Conservation (phyloP, 257 asterid genomes). For the Solanum chmielewskii region DNA sequence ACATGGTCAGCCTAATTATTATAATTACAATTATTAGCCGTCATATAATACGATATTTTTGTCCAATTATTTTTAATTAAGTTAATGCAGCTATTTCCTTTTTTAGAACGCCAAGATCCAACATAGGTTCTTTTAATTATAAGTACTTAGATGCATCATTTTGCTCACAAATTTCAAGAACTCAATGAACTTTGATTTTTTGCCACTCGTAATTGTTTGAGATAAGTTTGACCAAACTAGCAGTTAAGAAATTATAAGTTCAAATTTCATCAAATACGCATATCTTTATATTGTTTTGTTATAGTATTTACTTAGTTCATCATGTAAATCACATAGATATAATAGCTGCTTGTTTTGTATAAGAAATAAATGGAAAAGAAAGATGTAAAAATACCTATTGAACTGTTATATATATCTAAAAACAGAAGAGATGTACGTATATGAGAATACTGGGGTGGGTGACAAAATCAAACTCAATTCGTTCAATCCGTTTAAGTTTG, state of each 20-base stretch:
- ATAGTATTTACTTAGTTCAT: not conserved
- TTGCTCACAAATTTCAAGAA: not conserved
- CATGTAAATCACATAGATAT: not conserved
- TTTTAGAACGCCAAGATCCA: not conserved
- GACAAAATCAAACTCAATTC: too few relatives aligned
- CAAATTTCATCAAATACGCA: not conserved
- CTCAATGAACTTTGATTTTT: not conserved
- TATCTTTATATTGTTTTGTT: not conserved
- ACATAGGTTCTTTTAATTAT: not conserved
- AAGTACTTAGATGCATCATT: not conserved
- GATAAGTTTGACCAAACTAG: not conserved
- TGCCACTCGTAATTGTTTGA: not conserved
- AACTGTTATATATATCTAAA: too few relatives aligned
- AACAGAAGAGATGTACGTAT: too few relatives aligned
- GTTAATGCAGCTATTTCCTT: not conserved
- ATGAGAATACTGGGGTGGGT: too few relatives aligned
- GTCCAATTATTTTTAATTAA: not conserved
- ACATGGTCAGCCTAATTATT: not conserved
- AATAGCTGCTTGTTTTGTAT: not conserved
- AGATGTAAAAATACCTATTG: too few relatives aligned
- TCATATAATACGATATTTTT: not conserved
- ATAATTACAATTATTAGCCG: not conserved
- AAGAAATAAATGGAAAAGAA: too few relatives aligned
- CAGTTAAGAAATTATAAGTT: not conserved
- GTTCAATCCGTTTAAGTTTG: too few relatives aligned